Percentiles rank a stretch among this genome's conserved stretches.
These are phyloP conservation scores for Acacia crassicarpa DNA, from an alignment of 306 rosid species.

Conservation along the genomic window DNA sequence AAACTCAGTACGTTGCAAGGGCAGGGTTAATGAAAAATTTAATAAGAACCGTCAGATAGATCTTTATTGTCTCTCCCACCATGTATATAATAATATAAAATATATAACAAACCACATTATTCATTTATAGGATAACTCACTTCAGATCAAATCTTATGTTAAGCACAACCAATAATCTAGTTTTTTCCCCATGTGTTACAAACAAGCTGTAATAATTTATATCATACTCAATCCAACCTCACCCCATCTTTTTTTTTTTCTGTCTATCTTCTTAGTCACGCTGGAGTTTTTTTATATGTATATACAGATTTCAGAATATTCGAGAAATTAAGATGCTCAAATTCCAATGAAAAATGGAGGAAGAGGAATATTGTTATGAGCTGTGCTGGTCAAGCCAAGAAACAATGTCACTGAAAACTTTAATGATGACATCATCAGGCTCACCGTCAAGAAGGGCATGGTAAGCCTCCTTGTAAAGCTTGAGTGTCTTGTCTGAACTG, in stretches of 20 bases:
- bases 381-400: constrained; percentile 75
- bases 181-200: not conserved
- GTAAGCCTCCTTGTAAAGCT: constrained; percentile 69
- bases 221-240: not conserved
- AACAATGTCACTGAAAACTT: constrained; percentile 62
- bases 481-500: constrained; percentile 71
- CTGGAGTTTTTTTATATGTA: not conserved
- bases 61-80: not conserved
- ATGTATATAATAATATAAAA: too few relatives aligned
- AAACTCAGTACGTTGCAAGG: not conserved
- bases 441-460: constrained; percentile 97
- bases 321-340: not conserved
- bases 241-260: not conserved
- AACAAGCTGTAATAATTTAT: constrained; percentile 2
- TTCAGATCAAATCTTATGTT: too few relatives aligned
- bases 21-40: not conserved
- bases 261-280: not conserved
- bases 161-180: not conserved
- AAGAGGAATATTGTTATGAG: constrained; percentile 24
- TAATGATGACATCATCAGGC: constrained; percentile 68
- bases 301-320: not conserved
- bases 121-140: too few relatives aligned
- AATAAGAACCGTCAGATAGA: not conserved
- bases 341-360: not conserved
- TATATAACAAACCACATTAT: too few relatives aligned